These are phyloP conservation scores for Crotalaria pallida DNA, from an alignment of 306 rosid genomes.

Conservation along the genomic window DNA sequence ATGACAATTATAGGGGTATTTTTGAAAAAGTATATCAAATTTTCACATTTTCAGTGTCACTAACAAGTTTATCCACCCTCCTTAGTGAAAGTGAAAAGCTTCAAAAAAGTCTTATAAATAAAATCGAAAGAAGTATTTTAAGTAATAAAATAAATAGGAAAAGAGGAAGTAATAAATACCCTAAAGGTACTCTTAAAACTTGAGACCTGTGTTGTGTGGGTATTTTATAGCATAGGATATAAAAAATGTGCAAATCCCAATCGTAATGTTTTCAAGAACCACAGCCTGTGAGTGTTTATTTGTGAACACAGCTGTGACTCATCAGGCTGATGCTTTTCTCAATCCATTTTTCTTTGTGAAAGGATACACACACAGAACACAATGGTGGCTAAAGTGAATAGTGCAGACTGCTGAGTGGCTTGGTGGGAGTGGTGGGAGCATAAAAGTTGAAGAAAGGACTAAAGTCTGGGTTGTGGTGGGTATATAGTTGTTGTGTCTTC, in stretches of 20 bases:
- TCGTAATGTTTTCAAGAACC: neutral
- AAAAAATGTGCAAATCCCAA: neutral
- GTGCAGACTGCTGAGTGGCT: constrained; percentile 18
- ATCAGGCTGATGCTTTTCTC: neutral
- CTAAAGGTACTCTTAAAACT: too few relatives aligned
- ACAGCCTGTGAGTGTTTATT: neutral
- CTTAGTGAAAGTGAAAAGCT: too few relatives aligned
- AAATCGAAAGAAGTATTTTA: too few relatives aligned
- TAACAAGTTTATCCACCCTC: too few relatives aligned
- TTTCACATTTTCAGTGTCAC: too few relatives aligned
- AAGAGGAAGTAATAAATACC: too few relatives aligned
- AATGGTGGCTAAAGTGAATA: constrained; percentile 21
- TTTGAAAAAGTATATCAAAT: too few relatives aligned
- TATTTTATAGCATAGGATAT: neutral
- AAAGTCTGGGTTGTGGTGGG: neutral
- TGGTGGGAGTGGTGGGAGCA: neutral
- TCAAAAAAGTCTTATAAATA: too few relatives aligned
- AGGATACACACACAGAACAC: constrained; percentile 17
- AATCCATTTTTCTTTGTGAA: neutral
- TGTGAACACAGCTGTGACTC: constrained; percentile 1
- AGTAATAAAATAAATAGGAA: too few relatives aligned
- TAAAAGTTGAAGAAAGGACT: constrained; percentile 31
- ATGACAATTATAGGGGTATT: too few relatives aligned
- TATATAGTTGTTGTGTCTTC: constrained; percentile 33
- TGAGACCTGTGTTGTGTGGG: neutral